Evolutionary conservation across 257 asterid species (phyloP).

Genomic region (Lantana camara): DNA sequence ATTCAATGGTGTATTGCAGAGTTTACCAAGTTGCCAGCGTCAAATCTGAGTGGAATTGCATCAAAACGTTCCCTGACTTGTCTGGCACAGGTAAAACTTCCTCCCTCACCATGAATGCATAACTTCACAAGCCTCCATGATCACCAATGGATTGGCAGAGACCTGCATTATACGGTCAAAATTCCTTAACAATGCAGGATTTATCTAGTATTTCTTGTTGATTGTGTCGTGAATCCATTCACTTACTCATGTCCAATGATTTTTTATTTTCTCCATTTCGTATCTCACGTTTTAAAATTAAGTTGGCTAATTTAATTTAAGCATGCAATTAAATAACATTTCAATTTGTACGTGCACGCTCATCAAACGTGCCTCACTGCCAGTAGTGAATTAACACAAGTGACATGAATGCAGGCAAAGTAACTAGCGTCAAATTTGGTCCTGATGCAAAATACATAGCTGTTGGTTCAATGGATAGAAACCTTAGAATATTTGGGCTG

Average conservation of each 20-base stretch:
- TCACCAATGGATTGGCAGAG: background rate
- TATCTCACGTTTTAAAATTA: too few relatives aligned
- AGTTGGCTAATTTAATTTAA: too few relatives aligned
- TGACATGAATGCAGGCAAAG: constrained; percentile 62
- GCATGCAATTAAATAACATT: too few relatives aligned
- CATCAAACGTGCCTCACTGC: too few relatives aligned
- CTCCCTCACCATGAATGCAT: constrained; percentile 16
- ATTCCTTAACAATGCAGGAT: background rate
- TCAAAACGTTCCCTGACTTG: constrained; percentile 94
- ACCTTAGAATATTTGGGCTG: constrained; percentile 85
- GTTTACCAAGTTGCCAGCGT: constrained; percentile 85
- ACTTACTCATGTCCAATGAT: background rate
- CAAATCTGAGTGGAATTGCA: constrained; percentile 85
- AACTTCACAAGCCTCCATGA: constrained; percentile 3
- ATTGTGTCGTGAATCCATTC: background rate
- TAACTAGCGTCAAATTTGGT: constrained; percentile 77
- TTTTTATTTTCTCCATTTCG: too few relatives aligned
- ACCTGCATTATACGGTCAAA: background rate
- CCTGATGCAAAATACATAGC: constrained; percentile 89
- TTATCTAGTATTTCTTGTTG: background rate
- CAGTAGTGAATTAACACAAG: background rate
- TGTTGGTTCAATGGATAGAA: constrained; percentile 93
- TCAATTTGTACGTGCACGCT: too few relatives aligned
- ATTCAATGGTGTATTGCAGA: constrained; percentile 48
- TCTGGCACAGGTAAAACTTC: constrained; percentile 85